Evolutionary conservation across 176 grass and related monocot species (phyloP), one percentile per base, ranked within the genome.

Genomic region (Hordeum marinum): DNA sequence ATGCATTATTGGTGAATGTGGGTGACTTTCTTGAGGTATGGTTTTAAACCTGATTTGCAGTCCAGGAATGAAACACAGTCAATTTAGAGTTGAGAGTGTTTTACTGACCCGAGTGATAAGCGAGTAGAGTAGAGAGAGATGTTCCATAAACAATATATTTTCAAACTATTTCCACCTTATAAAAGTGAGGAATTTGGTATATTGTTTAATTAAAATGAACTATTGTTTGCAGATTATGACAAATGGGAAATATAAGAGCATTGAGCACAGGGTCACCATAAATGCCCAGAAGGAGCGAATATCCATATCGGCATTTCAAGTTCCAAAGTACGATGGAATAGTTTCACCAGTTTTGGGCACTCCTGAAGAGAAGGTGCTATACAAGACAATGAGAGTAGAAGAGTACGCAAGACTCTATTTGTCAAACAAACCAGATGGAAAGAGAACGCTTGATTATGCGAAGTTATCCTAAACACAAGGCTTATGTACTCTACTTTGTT

Each of bases 21-120:
- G 83, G 90, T 15, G 90, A 92, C 63, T 54, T 89, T 5, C 80
- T 92, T 79, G 86, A 92, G 86, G 90, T 89, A 83, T n/a, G 20
- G n/a, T 46, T 25, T 71, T 72, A 8, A 21, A 55, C 18, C 17
- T 55, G 21, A 55, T 55, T 55, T 55, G 17, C 1, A 21, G 8
- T 27, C 70, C 17, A 0, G 7, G 0, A 8, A 29, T 18, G 0
- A 18, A 50, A 48, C 7, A 50, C 9, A 29, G 29, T 48, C 3
- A 36, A 50, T 50, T 50, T 55, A 55, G 6, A 54, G 17, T 17
- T 27, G 7, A 74, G 14, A 46, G 0, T 13, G 7, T 3, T 46
- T 24, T 40, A 27, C 1, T 9, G 7, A 21, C 40, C 3, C 1
- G 12, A 15, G 40, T 3, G 11, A 72, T 9, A 72, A 14, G 45